Percentiles rank a stretch among this genome's conserved stretches.
phyloP scores from a whole-genome alignment of 2,329 filamentous ascomycete genomes.

The Hypomyces perniciosus region DNA sequence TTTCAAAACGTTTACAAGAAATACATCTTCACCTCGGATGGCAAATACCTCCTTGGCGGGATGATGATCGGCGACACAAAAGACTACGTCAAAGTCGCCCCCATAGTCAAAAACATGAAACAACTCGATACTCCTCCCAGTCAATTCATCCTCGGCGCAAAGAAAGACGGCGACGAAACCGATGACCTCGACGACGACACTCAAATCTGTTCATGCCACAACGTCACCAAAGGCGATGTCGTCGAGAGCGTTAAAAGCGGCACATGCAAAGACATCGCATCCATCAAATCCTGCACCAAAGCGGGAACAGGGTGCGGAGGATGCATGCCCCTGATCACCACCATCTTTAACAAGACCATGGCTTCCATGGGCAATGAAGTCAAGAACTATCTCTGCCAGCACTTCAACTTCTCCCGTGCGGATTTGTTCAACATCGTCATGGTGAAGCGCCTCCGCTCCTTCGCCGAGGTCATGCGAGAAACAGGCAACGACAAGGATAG shows the following conservation, averaged over 20 bases:
- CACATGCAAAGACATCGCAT: constrained; percentile 71
- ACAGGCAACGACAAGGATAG: constrained; percentile 66
- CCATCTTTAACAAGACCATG: constrained; percentile 89
- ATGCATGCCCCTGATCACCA: constrained; percentile 81
- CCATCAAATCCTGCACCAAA: constrained; percentile 86
- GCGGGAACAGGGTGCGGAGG: constrained; percentile 87
- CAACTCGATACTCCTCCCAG: constrained; percentile 69
- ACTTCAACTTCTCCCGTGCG: constrained; percentile 76
- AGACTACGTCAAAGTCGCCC: constrained; percentile 84
- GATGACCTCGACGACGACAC: constrained; percentile 79
- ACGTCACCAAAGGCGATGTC: constrained; percentile 80
- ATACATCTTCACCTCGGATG: constrained; percentile 83
- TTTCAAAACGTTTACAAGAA: constrained; percentile 90
- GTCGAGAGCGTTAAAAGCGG: constrained; percentile 67
- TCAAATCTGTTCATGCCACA: constrained; percentile 90
- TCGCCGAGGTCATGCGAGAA: constrained; percentile 71
- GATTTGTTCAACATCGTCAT: constrained; percentile 89
- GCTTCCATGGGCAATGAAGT: constrained; percentile 78
- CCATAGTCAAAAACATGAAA: constrained; percentile 80
- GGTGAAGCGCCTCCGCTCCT: constrained; percentile 68
- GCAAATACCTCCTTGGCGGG: constrained; percentile 84
- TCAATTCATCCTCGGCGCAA: constrained; percentile 76
- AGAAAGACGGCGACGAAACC: constrained; percentile 63
- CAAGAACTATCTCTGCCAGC: constrained; percentile 77
- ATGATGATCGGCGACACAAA: constrained; percentile 96